Conservation (phyloP, 331 rosid species). For the Acacia pycnantha region DNA sequence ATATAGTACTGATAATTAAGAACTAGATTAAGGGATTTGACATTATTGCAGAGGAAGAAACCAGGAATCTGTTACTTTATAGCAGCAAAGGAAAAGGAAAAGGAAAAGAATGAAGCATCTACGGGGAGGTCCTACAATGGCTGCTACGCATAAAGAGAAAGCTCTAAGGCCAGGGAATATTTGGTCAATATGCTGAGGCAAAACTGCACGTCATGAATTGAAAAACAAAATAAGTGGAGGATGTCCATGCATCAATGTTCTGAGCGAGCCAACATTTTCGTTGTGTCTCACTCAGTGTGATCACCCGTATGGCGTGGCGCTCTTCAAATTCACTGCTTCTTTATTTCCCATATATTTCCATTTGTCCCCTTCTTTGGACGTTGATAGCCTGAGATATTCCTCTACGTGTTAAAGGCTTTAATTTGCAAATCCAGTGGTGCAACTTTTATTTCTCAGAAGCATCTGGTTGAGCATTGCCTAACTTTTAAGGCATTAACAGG, state of each 20-base stretch:
- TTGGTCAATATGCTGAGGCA: slow-evolving; percentile 21
- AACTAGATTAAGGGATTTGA: neutral
- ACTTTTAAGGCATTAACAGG: neutral
- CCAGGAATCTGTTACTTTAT: slow-evolving; percentile 27
- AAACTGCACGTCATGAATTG: neutral
- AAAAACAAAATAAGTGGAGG: neutral
- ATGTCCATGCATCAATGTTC: slow-evolving; percentile 6
- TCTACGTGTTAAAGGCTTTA: neutral
- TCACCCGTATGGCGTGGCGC: slow-evolving; percentile 6
- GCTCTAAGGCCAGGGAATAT: slow-evolving; percentile 25
- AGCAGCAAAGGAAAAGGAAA: slow-evolving; percentile 5
- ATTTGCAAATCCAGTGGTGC: neutral
- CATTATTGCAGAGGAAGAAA: slow-evolving; percentile 30
- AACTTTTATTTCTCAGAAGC: neutral
- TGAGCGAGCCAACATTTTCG: slow-evolving; percentile 5
- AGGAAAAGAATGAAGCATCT: slow-evolving; percentile 28
- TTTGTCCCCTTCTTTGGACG: neutral
- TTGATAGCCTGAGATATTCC: neutral
- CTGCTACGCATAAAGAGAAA: slow-evolving; percentile 32
- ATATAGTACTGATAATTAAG: neutral
- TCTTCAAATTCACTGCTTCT: slow-evolving; percentile 15
- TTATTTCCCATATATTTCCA: neutral
- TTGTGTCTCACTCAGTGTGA: neutral
- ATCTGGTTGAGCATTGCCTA: neutral
- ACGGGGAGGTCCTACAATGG: slow-evolving; percentile 33